Conservation (phyloP, 371 early-diverging fungal species). For the Rhizopus arrhizus region DNA sequence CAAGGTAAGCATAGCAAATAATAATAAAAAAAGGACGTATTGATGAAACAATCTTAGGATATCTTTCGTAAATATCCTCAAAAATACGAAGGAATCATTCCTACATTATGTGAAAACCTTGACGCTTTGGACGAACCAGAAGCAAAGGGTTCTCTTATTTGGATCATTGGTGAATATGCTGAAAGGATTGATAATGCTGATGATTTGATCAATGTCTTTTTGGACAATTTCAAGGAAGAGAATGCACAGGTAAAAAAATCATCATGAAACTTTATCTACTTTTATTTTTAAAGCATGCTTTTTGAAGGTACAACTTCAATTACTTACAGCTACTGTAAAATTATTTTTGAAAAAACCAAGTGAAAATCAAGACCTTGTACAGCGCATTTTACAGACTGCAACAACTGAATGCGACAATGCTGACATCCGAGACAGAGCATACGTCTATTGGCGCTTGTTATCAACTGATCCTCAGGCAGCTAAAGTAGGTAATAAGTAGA, state of each 20-base stretch:
- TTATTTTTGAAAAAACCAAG: constrained; percentile 87
- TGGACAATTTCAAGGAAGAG: constrained; percentile 69
- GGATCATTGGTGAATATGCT: constrained; percentile 97
- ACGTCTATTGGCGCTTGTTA: constrained; percentile 94
- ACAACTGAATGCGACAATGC: constrained; percentile 93
- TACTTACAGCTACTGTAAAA: constrained; percentile 90
- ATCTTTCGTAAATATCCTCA: constrained; percentile 94
- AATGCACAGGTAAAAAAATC: constrained; percentile 60
- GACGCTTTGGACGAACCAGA: constrained; percentile 88
- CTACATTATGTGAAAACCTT: constrained; percentile 81
- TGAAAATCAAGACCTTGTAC: constrained; percentile 87
- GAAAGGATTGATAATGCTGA: constrained; percentile 87
- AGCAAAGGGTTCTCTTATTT: constrained; percentile 89
- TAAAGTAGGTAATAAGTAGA: constrained; percentile 38
- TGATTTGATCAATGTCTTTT: constrained; percentile 77
- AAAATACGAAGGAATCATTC: constrained; percentile 82
- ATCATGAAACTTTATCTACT: constrained; percentile 43
- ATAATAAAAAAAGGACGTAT: background rate
- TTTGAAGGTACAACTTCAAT: constrained; percentile 73
- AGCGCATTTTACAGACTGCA: constrained; percentile 82
- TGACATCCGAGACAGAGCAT: constrained; percentile 94
- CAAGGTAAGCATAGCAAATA: constrained; percentile 50
- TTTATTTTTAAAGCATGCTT: constrained; percentile 50
- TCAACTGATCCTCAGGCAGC: constrained; percentile 91
- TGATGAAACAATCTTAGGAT: constrained; percentile 55